Percentiles rank a stretch among this genome's conserved stretches.
phyloP scores from a whole-genome alignment of 2,329 filamentous ascomycete species.

The Cladosporium velox region DNA sequence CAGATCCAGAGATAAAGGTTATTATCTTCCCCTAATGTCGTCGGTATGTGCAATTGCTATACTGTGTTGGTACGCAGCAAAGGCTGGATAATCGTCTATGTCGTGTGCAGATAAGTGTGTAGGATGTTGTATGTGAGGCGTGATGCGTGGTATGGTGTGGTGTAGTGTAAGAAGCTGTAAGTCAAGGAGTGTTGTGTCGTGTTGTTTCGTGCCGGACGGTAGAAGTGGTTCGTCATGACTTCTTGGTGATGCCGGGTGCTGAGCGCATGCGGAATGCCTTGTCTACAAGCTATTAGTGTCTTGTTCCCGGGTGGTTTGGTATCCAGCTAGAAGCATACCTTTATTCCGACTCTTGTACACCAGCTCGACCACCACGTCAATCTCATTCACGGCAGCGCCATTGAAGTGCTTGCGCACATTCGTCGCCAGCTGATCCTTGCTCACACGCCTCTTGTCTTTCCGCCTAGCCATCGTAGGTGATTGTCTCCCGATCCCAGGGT shows the following conservation, averaged over 20 bases:
- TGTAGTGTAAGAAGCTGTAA: constrained; percentile 6
- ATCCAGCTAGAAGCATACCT: constrained; percentile 42
- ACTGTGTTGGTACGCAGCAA: constrained; percentile 7
- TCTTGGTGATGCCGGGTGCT: constrained; percentile 35
- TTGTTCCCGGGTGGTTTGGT: constrained; percentile 3
- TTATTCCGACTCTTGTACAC: constrained; percentile 69
- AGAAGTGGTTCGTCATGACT: background rate
- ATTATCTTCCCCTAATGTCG: background rate
- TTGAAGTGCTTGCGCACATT: constrained; percentile 83
- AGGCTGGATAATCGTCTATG: constrained; percentile 3
- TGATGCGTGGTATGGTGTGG: background rate
- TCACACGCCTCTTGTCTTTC: constrained; percentile 65
- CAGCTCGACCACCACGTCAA: constrained; percentile 78
- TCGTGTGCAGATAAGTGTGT: constrained; percentile 6
- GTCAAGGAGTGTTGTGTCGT: background rate
- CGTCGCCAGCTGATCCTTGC: constrained; percentile 70
- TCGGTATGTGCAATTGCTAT: constrained; percentile 20
- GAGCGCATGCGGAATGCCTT: constrained; percentile 52
- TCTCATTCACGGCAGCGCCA: constrained; percentile 74
- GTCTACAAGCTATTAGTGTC: constrained; percentile 35
- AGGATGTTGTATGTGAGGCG: background rate
- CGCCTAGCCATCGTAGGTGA: constrained; percentile 75
- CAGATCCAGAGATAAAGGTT: background rate
- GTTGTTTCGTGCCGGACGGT: background rate
- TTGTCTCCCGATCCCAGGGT: constrained; percentile 61